A percentile compares a stretch with the other conserved stretches of the same genome.
Evolutionary conservation across 768 basidiomycete genomes (phyloP).

Genomic region (Hypholoma fasciculare): DNA sequence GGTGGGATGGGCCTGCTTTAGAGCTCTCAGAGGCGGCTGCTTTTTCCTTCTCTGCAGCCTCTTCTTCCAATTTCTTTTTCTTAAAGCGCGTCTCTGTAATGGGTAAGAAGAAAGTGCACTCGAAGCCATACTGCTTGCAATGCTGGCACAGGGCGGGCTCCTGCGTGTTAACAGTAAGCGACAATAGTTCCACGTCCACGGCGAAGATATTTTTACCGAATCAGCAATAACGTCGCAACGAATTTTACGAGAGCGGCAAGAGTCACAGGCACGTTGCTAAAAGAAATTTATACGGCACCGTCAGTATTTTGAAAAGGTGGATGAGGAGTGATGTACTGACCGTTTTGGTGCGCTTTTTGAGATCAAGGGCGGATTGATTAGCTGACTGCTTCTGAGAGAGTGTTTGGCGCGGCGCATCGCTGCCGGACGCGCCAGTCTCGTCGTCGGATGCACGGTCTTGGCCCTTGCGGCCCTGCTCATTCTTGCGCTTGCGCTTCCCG

Average conservation of each 20-base stretch:
- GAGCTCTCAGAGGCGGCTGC: constrained; percentile 23
- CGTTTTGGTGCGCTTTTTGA: constrained; percentile 90
- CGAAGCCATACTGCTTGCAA: constrained; percentile 91
- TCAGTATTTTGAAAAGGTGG: constrained; percentile 7
- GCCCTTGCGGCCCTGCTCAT: constrained; percentile 35
- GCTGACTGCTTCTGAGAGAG: constrained; percentile 24
- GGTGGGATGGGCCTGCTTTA: constrained; percentile 36
- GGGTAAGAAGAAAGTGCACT: constrained; percentile 97
- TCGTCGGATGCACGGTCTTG: constrained; percentile 55
- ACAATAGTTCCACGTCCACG: constrained; percentile 1
- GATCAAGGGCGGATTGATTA: constrained; percentile 44
- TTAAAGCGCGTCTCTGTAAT: constrained; percentile 99
- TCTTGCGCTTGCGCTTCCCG: constrained; percentile 68
- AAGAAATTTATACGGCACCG: neutral
- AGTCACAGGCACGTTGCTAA: constrained; percentile 82
- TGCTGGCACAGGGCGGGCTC: constrained; percentile 88
- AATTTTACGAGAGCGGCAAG: constrained; percentile 89
- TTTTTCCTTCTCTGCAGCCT: constrained; percentile 46
- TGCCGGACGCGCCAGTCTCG: constrained; percentile 51
- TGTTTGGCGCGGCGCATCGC: constrained; percentile 38
- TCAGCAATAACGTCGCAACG: constrained; percentile 89
- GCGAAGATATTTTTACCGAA: constrained; percentile 29
- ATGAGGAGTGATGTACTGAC: constrained; percentile 33
- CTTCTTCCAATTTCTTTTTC: constrained; percentile 87
- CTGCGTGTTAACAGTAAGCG: constrained; percentile 15